Evolutionary conservation across 441 rosid genomes (phyloP), one percentile per base, ranked within the genome.

Genomic region (Eutrema salsugineum): DNA sequence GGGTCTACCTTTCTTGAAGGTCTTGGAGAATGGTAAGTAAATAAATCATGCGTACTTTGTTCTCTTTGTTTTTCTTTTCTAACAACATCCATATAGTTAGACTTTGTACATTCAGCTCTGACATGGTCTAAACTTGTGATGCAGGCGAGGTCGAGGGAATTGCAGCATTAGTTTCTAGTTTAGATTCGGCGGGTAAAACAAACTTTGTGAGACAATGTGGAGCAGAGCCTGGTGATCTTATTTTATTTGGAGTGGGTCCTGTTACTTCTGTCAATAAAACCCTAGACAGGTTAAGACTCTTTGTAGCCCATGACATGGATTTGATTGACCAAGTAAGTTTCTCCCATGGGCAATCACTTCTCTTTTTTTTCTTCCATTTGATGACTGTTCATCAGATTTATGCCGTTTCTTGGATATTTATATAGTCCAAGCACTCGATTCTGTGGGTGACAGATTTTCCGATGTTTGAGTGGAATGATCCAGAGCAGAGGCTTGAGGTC

Each of bases 391-490:
- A 71, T 72, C 42, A 56, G 12, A 64, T 46, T 63, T 67, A 49
- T 32, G 38, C 8, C 54, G 56, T 30, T 70, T 61, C 44, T 70
- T 53, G 66, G 71, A 42, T 75, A 64, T 76, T 24, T 75, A 62
- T 77, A 76, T 75, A 94, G 97, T 87, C 92, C 77, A 88, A 75
- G 87, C 86, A 92, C 81, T 86, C 96, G 32, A 88, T 94, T 70
- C 83, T 94, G 10, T 94, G 99, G 99, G 86, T 94, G 66, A 94
- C 97, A 44, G 99, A 92, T 75, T 94, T 94, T 79, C 98, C 99
- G 7, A 89, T 94, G 98, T 94, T 94, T 32, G 96, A 94, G 81
- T 90, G 99, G 99, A 94, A 90, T 53, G 91, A 88, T 38, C 68
- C 76, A 43, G 98, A 92, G 80, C 88, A 94, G 75, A 85, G 99